Conservation (phyloP, 768 basidiomycete species). For the Russula compacta region DNA sequence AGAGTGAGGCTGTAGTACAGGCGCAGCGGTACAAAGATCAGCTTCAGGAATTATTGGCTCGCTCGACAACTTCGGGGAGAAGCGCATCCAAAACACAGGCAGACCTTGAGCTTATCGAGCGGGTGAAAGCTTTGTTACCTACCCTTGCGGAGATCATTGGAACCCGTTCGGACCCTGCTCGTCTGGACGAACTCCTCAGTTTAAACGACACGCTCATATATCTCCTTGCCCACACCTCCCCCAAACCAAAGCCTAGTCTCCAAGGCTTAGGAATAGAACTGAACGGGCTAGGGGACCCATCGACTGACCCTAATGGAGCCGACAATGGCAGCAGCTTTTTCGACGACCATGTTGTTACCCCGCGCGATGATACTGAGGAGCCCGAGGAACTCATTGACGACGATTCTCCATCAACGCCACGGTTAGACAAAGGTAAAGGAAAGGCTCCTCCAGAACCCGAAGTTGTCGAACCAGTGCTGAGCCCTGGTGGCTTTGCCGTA, state of each 20-base stretch:
- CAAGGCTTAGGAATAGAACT: conserved; percentile 18
- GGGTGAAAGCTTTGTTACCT: conserved; percentile 43
- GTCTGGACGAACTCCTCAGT: conserved; percentile 56
- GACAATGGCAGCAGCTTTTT: background rate
- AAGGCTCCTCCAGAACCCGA: conserved; percentile 61
- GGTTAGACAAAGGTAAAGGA: conserved; percentile 71
- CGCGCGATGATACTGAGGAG: background rate
- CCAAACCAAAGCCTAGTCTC: conserved; percentile 7
- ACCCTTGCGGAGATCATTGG: conserved; percentile 47
- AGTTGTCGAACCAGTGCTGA: conserved; percentile 60
- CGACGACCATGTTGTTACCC: background rate
- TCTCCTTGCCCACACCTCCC: conserved; percentile 36
- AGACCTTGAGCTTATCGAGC: conserved; percentile 36
- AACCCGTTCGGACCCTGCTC: conserved; percentile 45
- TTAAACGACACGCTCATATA: conserved; percentile 65
- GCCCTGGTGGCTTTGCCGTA: conserved; percentile 34
- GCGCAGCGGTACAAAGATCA: conserved; percentile 31
- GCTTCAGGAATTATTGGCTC: conserved; percentile 24
- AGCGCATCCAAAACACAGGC: conserved; percentile 12
- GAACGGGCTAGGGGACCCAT: background rate
- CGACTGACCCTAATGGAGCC: background rate
- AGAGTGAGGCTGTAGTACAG: conserved; percentile 39
- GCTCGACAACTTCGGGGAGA: conserved; percentile 19
- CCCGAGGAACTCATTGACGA: conserved; percentile 22
- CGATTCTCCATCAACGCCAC: conserved; percentile 44